Evolutionary conservation across 768 basidiomycete genomes (phyloP).

Genomic region (Kwoniella dendrophila): DNA sequence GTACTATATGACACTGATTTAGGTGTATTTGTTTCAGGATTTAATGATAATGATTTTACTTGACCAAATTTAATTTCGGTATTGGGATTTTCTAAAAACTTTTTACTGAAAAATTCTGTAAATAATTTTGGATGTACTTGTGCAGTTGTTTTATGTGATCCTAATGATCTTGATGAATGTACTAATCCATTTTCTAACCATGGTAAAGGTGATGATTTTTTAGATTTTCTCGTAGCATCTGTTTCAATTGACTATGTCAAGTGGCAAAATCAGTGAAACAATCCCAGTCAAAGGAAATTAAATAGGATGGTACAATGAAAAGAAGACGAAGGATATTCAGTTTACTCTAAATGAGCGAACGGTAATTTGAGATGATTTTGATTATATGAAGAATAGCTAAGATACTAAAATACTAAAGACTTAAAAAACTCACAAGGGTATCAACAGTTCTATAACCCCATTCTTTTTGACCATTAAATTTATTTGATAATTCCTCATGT

Average conservation of each 20-base stretch:
- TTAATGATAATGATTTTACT: conserved; percentile 29
- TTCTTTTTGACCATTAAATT: conserved; percentile 68
- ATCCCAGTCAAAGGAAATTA: no score
- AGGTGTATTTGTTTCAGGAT: background rate
- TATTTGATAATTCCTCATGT: conserved; percentile 70
- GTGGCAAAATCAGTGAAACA: background rate
- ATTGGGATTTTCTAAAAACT: conserved; percentile 39
- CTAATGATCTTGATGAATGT: conserved; percentile 44
- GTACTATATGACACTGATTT: conserved; percentile 11
- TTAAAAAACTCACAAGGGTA: conserved; percentile 37
- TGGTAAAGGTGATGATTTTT: conserved; percentile 29
- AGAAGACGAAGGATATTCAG: background rate
- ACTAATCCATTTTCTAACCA: conserved; percentile 49
- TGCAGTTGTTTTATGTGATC: conserved; percentile 45
- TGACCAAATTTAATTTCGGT: conserved; percentile 43
- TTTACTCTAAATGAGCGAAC: no score
- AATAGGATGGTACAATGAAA: no score
- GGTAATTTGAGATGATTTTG: background rate
- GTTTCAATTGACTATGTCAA: conserved; percentile 39
- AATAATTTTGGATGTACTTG: conserved; percentile 55
- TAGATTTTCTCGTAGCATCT: conserved; percentile 40
- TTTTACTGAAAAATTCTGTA: conserved; percentile 44
- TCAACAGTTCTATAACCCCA: conserved; percentile 82
- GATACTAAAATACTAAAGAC: background rate
- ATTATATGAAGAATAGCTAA: background rate